These are phyloP conservation scores for Epicoccum sorghinum DNA, from an alignment of 2,329 filamentous ascomycete genomes.

Conservation along the genomic window DNA sequence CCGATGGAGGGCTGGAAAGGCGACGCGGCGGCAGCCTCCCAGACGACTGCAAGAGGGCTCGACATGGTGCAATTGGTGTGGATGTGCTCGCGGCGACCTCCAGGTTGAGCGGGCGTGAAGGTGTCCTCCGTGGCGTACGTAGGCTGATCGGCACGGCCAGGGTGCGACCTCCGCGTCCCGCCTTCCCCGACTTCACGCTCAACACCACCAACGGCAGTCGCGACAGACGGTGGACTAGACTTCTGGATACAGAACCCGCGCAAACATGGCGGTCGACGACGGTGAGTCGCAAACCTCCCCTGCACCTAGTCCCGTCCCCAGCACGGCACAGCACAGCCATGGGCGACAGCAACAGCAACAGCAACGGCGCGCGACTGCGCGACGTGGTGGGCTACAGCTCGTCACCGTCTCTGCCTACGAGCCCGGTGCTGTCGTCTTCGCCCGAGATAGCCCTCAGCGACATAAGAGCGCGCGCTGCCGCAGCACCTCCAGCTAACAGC, in stretches of 20 bases:
- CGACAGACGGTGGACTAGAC: slow-evolving; percentile 2
- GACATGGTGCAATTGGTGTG: slow-evolving; percentile 42
- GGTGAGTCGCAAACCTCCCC: slow-evolving; percentile 32
- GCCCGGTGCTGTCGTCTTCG: slow-evolving; percentile 1
- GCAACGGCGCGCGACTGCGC: slow-evolving; percentile 13
- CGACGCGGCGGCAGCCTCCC: slow-evolving; percentile 88
- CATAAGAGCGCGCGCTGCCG: background rate
- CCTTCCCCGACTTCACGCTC: slow-evolving; percentile 12
- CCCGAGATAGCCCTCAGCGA: slow-evolving; percentile 22
- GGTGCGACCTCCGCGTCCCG: slow-evolving; percentile 19
- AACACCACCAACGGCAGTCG: slow-evolving; percentile 17
- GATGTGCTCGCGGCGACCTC: slow-evolving; percentile 8
- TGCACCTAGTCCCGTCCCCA: background rate
- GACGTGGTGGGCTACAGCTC: slow-evolving; percentile 29
- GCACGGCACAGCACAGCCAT: background rate
- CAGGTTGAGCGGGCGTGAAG: slow-evolving; percentile 21
- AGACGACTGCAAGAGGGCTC: slow-evolving; percentile 75
- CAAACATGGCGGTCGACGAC: slow-evolving; percentile 47
- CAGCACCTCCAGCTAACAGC: slow-evolving; percentile 21
- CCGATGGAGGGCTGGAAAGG: slow-evolving; percentile 80
- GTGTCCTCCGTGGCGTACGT: slow-evolving; percentile 30
- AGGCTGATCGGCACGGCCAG: slow-evolving; percentile 25
- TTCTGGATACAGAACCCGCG: slow-evolving; percentile 4
- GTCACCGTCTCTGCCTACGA: slow-evolving; percentile 8
- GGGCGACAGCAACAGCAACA: background rate